Conservation (phyloP, 306 rosid species). For the Trifolium dubium region DNA sequence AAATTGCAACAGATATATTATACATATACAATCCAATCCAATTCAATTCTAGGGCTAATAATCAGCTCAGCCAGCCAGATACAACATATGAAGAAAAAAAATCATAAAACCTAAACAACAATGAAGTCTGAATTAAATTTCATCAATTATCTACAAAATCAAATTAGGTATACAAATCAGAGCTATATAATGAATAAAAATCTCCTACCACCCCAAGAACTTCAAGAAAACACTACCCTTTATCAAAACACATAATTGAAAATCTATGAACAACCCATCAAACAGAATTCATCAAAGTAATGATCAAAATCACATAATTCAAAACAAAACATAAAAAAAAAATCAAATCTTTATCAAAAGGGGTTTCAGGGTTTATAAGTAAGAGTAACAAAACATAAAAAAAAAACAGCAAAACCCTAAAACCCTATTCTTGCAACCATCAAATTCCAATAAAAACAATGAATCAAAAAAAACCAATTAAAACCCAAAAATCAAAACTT, state of each 20-base stretch:
- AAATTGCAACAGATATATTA: conserved; percentile 1
- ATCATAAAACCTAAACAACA: conserved; percentile 26
- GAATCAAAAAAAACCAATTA: conserved; percentile 32
- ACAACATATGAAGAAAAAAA: background rate
- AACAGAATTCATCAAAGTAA: background rate
- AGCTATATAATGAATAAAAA: background rate
- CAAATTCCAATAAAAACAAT: conserved; percentile 9
- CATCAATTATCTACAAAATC: background rate
- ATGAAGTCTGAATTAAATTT: background rate
- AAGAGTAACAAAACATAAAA: background rate
- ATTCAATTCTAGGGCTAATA: conserved; percentile 2
- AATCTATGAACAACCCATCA: conserved; percentile 2
- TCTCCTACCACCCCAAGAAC: background rate
- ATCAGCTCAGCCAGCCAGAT: conserved; percentile 9
- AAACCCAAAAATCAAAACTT: background rate
- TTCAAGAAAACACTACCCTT: background rate
- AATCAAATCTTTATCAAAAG: conserved; percentile 22
- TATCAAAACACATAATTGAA: background rate
- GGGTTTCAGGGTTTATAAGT: background rate
- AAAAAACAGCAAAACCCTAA: conserved; percentile 16
- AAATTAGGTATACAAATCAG: background rate
- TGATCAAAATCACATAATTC: background rate
- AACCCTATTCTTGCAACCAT: background rate
- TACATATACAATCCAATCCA: background rate
- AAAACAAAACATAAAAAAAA: background rate